phyloP scores from a whole-genome alignment of 1,284 basidiomycete genomes.

The Trametes polyzona region DNA sequence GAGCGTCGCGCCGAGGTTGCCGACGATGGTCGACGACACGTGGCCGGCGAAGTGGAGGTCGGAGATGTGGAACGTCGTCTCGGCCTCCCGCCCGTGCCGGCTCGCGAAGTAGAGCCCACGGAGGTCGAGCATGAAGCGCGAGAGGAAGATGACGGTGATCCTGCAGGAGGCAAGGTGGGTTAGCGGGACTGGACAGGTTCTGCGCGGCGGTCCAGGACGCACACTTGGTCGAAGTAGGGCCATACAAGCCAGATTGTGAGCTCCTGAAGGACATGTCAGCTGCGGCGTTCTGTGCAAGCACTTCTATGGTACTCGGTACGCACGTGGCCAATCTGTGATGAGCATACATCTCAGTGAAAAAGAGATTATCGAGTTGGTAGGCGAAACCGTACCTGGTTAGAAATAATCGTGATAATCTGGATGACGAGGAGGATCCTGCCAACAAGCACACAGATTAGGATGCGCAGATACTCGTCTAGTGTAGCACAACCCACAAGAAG shows the following conservation, averaged over 20 bases:
- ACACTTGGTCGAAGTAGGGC: constrained; percentile 20
- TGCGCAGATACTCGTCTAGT: background rate
- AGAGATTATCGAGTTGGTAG: background rate
- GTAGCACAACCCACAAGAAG: constrained; percentile 6
- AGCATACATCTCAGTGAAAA: background rate
- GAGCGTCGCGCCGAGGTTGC: constrained; percentile 12
- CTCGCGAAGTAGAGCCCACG: constrained; percentile 14
- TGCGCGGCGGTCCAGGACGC: background rate
- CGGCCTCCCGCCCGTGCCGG: background rate
- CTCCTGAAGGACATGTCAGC: background rate
- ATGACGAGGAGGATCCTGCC: constrained; percentile 5
- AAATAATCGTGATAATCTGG: constrained; percentile 11
- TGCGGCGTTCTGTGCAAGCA: too few relatives aligned
- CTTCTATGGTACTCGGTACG: too few relatives aligned
- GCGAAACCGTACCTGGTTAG: background rate
- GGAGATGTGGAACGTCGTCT: constrained; percentile 3
- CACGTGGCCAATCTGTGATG: constrained; percentile 5
- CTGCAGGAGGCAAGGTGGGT: background rate
- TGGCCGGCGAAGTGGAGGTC: constrained; percentile 4
- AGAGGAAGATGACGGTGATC: constrained; percentile 15
- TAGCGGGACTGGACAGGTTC: background rate
- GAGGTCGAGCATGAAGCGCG: constrained; percentile 22
- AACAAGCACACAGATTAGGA: background rate
- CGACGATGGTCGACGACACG: background rate
- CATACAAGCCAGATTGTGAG: constrained; percentile 12